Conservation (phyloP, 2,329 filamentous ascomycete genomes). For the Claviceps africana region DNA sequence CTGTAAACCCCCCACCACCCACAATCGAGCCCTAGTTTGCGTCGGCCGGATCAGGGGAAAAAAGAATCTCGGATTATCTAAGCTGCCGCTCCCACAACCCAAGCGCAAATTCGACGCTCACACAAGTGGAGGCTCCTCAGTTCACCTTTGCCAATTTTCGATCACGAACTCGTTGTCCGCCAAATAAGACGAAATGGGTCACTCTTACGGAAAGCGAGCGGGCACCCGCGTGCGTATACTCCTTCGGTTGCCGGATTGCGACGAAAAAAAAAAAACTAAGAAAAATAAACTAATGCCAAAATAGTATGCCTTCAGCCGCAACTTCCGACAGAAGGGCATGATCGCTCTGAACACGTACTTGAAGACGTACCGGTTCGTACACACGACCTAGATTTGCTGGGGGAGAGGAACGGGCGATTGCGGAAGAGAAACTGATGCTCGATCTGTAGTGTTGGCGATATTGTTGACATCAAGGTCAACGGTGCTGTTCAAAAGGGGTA, state of each 20-base stretch:
- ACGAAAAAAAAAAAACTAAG: slow-evolving; percentile 7
- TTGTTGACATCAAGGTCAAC: slow-evolving; percentile 97
- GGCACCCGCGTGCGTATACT: slow-evolving; percentile 61
- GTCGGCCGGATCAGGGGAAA: slow-evolving; percentile 1
- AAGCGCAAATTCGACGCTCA: slow-evolving; percentile 22
- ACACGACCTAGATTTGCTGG: neutral
- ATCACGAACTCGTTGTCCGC: slow-evolving; percentile 23
- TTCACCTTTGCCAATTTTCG: slow-evolving; percentile 26
- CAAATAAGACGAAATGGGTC: slow-evolving; percentile 60
- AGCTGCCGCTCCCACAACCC: slow-evolving; percentile 23
- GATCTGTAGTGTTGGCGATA: slow-evolving; percentile 70
- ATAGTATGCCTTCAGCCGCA: slow-evolving; percentile 81
- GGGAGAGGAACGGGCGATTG: neutral
- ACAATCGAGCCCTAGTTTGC: slow-evolving; percentile 20
- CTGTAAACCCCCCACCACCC: slow-evolving; percentile 6
- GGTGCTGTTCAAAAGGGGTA: slow-evolving; percentile 97
- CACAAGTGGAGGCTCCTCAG: slow-evolving; percentile 18
- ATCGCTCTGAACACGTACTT: slow-evolving; percentile 92
- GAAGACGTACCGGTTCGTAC: slow-evolving; percentile 65
- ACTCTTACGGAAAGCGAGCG: slow-evolving; percentile 73
- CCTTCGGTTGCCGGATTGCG: slow-evolving; percentile 15
- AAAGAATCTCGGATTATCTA: slow-evolving; percentile 23
- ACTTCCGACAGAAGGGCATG: slow-evolving; percentile 90
- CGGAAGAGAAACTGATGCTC: slow-evolving; percentile 26
- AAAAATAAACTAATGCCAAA: slow-evolving; percentile 8